Conservation (phyloP, 1,139 yeast species). For the Hansenula anomala region DNA sequence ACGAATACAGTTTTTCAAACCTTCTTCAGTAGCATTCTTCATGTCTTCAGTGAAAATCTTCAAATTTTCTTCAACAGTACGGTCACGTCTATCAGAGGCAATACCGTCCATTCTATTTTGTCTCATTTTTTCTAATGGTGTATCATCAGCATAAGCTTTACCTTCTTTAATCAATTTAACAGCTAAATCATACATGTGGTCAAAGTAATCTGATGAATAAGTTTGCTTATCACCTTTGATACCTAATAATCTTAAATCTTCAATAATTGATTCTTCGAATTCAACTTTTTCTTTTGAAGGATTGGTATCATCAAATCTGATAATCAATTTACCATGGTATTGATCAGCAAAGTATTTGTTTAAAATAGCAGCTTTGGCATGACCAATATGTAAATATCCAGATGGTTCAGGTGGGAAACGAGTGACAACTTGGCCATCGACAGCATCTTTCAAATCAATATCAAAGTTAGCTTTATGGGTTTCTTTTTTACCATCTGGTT, state of each 20-base stretch:
- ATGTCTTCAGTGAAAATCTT: slow-evolving; percentile 80
- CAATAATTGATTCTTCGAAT: slow-evolving; percentile 87
- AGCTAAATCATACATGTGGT: slow-evolving; percentile 82
- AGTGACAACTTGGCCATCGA: slow-evolving; percentile 90
- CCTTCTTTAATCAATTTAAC: slow-evolving; percentile 87
- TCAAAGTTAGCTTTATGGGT: slow-evolving; percentile 88
- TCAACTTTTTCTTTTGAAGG: slow-evolving; percentile 93
- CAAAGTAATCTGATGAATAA: slow-evolving; percentile 89
- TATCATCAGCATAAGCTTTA: slow-evolving; percentile 94
- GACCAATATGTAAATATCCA: slow-evolving; percentile 96
- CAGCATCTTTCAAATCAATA: slow-evolving; percentile 86
- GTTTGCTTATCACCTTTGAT: slow-evolving; percentile 86
- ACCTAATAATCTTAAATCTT: slow-evolving; percentile 83
- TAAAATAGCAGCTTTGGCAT: slow-evolving; percentile 93
- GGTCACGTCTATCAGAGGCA: slow-evolving; percentile 83
- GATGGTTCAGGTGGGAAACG: slow-evolving; percentile 89
- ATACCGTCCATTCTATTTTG: slow-evolving; percentile 98
- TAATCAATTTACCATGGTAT: slow-evolving; percentile 89
- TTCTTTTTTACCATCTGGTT: slow-evolving; percentile 64
- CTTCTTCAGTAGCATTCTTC: slow-evolving; percentile 90
- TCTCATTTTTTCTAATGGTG: slow-evolving; percentile 91
- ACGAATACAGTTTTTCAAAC: slow-evolving; percentile 84
- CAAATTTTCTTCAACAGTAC: slow-evolving; percentile 87
- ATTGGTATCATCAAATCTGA: slow-evolving; percentile 96
- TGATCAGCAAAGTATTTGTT: slow-evolving; percentile 93